A percentile compares a stretch with the other conserved stretches of the same genome.
phyloP scores from a whole-genome alignment of 441 rosid genomes.

The Capsella rubella region DNA sequence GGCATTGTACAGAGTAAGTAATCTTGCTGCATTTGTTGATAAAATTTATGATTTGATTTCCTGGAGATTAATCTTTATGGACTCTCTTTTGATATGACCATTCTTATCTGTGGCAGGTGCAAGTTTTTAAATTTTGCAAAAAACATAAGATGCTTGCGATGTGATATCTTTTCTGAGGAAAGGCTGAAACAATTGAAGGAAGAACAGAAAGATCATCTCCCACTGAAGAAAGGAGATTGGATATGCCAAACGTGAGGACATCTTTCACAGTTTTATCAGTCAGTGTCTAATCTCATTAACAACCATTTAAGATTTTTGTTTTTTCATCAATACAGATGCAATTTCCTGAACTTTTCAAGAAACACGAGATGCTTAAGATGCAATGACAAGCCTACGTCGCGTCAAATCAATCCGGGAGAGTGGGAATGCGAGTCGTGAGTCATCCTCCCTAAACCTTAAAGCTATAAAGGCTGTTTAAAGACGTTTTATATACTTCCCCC shows the following conservation, averaged over 20 bases:
- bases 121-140: constrained; percentile 80
- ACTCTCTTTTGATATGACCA: neutral
- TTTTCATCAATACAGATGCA: constrained; percentile 61
- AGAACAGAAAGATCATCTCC: constrained; percentile 71
- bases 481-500: too few species aligned
- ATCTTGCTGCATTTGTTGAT: neutral
- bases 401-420: constrained; percentile 87
- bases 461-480: neutral
- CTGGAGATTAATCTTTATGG: neutral
- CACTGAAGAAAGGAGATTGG: constrained; percentile 95
- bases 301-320: neutral
- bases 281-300: neutral
- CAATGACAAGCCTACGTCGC: constrained; percentile 73
- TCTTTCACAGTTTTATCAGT: constrained; percentile 14
- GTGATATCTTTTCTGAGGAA: constrained; percentile 65
- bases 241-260: constrained; percentile 65
- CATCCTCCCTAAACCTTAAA: neutral
- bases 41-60: neutral
- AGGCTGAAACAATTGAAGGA: constrained; percentile 61
- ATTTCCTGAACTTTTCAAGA: constrained; percentile 80
- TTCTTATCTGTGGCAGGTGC: constrained; percentile 58
- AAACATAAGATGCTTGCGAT: constrained; percentile 77
- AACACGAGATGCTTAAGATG: constrained; percentile 81
- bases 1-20: constrained; percentile 78
- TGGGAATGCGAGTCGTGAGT: constrained; percentile 98